These are phyloP conservation scores for Sclerotinia sclerotiorum DNA, from an alignment of 2,329 filamentous ascomycete species.

Conservation along the genomic window DNA sequence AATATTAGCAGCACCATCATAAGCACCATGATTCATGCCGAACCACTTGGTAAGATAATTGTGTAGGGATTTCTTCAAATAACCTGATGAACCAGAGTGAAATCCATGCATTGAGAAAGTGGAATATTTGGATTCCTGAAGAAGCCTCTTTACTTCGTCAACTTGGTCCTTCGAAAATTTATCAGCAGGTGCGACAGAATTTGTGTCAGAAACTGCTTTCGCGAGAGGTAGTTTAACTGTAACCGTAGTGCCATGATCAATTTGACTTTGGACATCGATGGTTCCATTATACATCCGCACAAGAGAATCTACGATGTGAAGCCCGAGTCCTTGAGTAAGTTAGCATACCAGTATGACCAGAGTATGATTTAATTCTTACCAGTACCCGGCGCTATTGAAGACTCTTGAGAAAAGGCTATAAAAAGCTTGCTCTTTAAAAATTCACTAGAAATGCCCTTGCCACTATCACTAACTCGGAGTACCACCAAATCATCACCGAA, in stretches of 20 bases:
- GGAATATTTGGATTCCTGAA: slow-evolving; percentile 2
- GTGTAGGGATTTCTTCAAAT: slow-evolving; percentile 13
- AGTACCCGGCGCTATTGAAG: slow-evolving; percentile 56
- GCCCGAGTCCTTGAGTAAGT: slow-evolving; percentile 45
- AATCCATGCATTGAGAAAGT: slow-evolving; percentile 19
- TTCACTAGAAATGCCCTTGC: slow-evolving; percentile 60
- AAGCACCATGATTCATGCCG: neutral
- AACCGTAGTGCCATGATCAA: slow-evolving; percentile 54
- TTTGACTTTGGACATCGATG: slow-evolving; percentile 56
- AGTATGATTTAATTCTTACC: slow-evolving; percentile 40
- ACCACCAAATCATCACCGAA: slow-evolving; percentile 20
- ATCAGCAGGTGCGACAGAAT: neutral
- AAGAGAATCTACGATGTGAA: slow-evolving; percentile 60
- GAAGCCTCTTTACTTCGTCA: neutral
- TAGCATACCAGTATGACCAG: neutral
- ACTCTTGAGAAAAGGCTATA: slow-evolving; percentile 61
- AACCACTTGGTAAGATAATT: slow-evolving; percentile 18
- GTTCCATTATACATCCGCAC: slow-evolving; percentile 57
- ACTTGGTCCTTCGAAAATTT: slow-evolving; percentile 3
- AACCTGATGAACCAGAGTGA: neutral
- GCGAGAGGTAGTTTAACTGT: slow-evolving; percentile 42
- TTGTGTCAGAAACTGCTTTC: neutral
- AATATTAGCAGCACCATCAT: slow-evolving; percentile 1
- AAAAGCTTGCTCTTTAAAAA: slow-evolving; percentile 60
- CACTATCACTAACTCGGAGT: slow-evolving; percentile 57